phyloP scores from a whole-genome alignment of 352 stramenopile genomes.

The Globisporangium yorkense region DNA sequence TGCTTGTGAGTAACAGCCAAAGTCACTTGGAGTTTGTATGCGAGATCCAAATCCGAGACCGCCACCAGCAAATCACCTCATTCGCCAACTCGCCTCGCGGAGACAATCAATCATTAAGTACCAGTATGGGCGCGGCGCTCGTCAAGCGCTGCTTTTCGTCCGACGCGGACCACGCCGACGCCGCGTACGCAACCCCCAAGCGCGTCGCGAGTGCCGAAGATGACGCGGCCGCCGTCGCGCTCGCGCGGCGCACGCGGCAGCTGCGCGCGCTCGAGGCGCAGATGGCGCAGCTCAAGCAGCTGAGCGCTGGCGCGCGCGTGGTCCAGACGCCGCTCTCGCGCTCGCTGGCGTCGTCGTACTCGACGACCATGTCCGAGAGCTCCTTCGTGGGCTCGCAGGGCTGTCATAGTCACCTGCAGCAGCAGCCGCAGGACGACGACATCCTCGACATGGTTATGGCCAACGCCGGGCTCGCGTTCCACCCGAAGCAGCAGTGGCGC shows the following conservation, averaged over 20 bases:
- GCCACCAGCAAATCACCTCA: not conserved
- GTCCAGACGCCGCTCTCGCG: conserved; percentile 9
- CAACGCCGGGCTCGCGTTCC: conserved; percentile 11
- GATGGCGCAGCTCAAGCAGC: conserved; percentile 10
- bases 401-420: not conserved
- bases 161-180: conserved; percentile 6
- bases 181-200: not conserved
- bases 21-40: not conserved
- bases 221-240: not conserved
- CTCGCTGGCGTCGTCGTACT: conserved; percentile 15
- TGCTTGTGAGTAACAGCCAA: not conserved
- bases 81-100: not conserved
- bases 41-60: not conserved
- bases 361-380: conserved; percentile 33
- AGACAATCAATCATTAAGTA: not conserved
- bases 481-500: conserved; percentile 13
- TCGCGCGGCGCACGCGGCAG: conserved; percentile 7
- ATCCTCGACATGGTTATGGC: conserved; percentile 25
- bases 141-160: conserved; percentile 28
- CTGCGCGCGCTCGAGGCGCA: conserved; percentile 11
- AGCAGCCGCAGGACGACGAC: conserved; percentile 22
- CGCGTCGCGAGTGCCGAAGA: no score
- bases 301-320: not conserved
- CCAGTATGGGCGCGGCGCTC: conserved; percentile 26
- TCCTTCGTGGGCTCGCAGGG: conserved; percentile 25